Percentiles rank a stretch among this genome's conserved stretches.
These are phyloP conservation scores for Mytilinidion resinicola DNA, from an alignment of 495 filamentous ascomycete genomes.

Conservation along the genomic window DNA sequence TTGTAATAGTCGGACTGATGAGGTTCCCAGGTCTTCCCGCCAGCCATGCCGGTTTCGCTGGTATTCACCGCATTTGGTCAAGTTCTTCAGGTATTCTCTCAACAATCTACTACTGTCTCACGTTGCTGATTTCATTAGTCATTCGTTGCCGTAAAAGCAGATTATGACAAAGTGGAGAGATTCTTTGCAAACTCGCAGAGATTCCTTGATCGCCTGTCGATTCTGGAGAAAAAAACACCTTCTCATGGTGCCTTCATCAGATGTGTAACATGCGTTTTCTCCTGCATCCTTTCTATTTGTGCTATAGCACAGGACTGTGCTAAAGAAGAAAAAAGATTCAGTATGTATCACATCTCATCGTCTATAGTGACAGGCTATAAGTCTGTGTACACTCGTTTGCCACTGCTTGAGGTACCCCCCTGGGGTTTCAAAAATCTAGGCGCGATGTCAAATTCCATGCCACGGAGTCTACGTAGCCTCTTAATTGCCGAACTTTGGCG, in stretches of 20 bases:
- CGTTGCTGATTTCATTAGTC: slow-evolving; percentile 15
- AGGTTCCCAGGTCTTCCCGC: background rate
- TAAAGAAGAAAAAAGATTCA: background rate
- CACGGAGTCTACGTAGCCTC: too few species aligned
- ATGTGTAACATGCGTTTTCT: slow-evolving; percentile 1
- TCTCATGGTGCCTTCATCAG: background rate
- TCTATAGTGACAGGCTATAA: too few species aligned
- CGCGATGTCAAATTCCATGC: too few species aligned
- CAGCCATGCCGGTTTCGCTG: slow-evolving; percentile 7
- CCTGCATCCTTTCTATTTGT: background rate
- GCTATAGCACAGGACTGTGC: background rate
- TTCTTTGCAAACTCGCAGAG: slow-evolving; percentile 28
- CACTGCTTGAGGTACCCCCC: too few species aligned
- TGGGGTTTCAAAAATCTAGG: too few species aligned
- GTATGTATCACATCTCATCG: background rate
- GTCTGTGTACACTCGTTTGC: too few species aligned
- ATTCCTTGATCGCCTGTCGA: slow-evolving; percentile 29
- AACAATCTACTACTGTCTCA: background rate
- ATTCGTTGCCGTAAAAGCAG: slow-evolving; percentile 27
- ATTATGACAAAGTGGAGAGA: slow-evolving; percentile 28
- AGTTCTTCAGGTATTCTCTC: background rate
- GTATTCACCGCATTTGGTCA: background rate
- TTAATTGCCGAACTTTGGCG: too few species aligned
- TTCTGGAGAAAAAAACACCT: slow-evolving; percentile 19
- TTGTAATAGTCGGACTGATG: too few species aligned